These are phyloP conservation scores for Daucus carota DNA, from an alignment of 129 eudicot species.

Conservation along the genomic window DNA sequence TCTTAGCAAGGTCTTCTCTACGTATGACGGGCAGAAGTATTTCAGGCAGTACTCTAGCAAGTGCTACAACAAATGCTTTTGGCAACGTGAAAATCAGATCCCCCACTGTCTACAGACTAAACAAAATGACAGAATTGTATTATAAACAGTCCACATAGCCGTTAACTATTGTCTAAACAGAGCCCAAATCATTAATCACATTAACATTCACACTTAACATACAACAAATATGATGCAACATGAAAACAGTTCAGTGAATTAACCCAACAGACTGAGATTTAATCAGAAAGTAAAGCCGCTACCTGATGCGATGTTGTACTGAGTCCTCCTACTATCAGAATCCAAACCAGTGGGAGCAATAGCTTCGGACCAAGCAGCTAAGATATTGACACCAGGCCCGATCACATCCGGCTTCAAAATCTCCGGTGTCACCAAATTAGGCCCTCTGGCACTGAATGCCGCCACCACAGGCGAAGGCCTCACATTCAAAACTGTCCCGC, in stretches of 20 bases:
- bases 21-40: background rate
- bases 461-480: conserved; percentile 97
- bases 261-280: background rate
- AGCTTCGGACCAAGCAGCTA: conserved; percentile 92
- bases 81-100: background rate
- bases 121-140: background rate
- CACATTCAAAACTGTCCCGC: conserved; percentile 72
- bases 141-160: background rate
- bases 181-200: background rate
- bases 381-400: conserved; percentile 91
- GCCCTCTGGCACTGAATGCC: conserved; percentile 84
- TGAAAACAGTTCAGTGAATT: background rate
- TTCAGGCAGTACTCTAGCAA: background rate
- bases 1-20: background rate
- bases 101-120: background rate
- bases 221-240: background rate
- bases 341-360: conserved; percentile 82
- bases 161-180: too few relatives aligned
- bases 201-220: background rate
- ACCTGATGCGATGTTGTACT: conserved; percentile 91
- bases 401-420: conserved; percentile 89
- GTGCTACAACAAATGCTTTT: background rate
- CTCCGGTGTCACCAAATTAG: conserved; percentile 69
- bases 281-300: background rate
- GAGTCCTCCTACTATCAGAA: conserved; percentile 54